Base-by-base conservation (phyloP, 2,329 filamentous ascomycete species). In the Lachnellula arida region DNA sequence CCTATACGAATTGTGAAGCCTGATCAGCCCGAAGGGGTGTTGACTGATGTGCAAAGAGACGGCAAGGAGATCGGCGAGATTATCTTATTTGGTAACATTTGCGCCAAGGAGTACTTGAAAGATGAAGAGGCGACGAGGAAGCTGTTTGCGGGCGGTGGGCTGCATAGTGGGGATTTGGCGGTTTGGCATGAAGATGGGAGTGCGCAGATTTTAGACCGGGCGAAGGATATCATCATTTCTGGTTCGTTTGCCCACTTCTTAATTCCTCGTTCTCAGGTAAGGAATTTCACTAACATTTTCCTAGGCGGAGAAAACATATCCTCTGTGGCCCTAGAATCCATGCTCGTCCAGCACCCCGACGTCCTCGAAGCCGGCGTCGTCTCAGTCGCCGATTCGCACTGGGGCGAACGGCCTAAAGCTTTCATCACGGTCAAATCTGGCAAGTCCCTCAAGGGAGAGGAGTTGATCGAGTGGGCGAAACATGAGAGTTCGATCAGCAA, bases 201-300 rank as follows among this genome's bases (percentile, higher is more conserved):
- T 56, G 86, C 91, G 46, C 91, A 97, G 76, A 96, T 99, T 61
- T 77, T 95, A 56, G 94, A 99, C 73, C 82, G 94, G 19, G 89
- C 91, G 14, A 99, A 99, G 76, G 94, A 99, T 70, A 97, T 99
- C 52, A 99, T 99, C 67, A 99, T 99, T 60, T 95, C 89, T 52
- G 89, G 89, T 89, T 76, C 64, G 79, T 71, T 32, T 49, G 46
- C 5, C 32, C 43, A n/a, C 28, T 46, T 40, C 23, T 46, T 46
- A 56, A 46, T 11, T 37, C 32, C 19, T 34, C 19, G 34, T 49
- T 17, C 44, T n/a, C 14, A 51, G 40, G 19, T 40, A 19, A 42
- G 19, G 37, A 14, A 40, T 15, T n/a, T 6, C 23, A 53, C 25
- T 60, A 52, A 59, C 59, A 37, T 54, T 25, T 42, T 48, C 35